Evolutionary conservation across 306 rosid genomes (phyloP).

Genomic region (Prinsepia uniflora): DNA sequence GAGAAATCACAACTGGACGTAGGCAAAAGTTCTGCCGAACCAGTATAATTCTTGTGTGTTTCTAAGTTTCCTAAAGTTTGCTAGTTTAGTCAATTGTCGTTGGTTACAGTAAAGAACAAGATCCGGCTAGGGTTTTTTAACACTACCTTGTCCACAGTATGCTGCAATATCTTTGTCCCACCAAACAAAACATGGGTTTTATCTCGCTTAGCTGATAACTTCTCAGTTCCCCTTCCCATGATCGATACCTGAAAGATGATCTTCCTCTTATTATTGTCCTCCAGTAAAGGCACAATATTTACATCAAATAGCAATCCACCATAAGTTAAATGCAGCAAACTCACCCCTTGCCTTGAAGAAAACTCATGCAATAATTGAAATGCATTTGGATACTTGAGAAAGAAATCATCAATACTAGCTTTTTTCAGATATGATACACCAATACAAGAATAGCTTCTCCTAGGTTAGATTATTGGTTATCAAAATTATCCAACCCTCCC

Average conservation of each 20-base stretch:
- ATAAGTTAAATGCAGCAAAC: background rate
- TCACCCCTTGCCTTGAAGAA: background rate
- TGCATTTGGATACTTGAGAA: background rate
- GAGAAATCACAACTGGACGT: too few relatives aligned
- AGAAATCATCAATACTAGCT: background rate
- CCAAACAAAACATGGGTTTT: conserved; percentile 89
- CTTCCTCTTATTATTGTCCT: background rate
- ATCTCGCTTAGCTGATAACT: conserved; percentile 75
- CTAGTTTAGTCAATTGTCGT: too few relatives aligned
- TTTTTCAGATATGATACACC: background rate
- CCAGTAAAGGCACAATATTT: background rate
- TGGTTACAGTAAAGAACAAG: too few relatives aligned
- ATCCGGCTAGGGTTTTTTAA: too few relatives aligned
- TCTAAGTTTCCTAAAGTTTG: too few relatives aligned
- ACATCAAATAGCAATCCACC: background rate
- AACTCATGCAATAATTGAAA: background rate
- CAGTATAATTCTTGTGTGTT: too few relatives aligned
- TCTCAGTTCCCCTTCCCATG: conserved; percentile 59
- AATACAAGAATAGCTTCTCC: background rate
- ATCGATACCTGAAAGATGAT: conserved; percentile 61
- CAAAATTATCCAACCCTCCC: background rate
- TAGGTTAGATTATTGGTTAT: background rate
- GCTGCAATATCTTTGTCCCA: conserved; percentile 98
- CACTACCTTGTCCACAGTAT: conserved; percentile 88
- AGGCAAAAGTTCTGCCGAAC: too few relatives aligned